Evolutionary conservation across 208 protist genomes (phyloP), one percentile per base, ranked within the genome.

Genomic region (Leptomonas pyrrhocoris): DNA sequence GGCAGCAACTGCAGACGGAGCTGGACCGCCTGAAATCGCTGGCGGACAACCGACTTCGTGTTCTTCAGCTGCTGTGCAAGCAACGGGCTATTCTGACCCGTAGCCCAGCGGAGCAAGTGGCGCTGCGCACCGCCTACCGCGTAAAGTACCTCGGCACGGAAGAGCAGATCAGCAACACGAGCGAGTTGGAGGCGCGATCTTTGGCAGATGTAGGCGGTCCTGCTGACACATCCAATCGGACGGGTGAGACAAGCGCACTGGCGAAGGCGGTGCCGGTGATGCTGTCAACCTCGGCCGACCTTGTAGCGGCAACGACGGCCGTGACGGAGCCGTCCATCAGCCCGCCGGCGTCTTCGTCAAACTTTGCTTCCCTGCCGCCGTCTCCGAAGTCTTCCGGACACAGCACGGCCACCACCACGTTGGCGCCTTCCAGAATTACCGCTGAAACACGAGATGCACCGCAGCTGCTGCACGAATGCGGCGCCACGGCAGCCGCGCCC

Each of bases 61-160:
- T 86, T 19, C 65, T 90, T 30, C 80, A 81, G 54, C 56, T 90
- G 34, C 66, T 90, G 38, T 84, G 77, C 66, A 87, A 90, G 67
- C 85, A 88, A 45, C 81, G 79, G 15, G 81, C 81, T 0, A 46
- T 90, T 9, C 56, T 86, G 30, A 72, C 42, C 38, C 66, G 76
- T 46, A 75, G 80, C n/a, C 50, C 79, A 28, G 49, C 81, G 23
- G 73, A 87, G 67, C 84, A 90, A 54, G 72, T 73, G 30, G 19
- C 30, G 18, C 45, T 90, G 38, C 69, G 84, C 7, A 69, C 62
- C 1, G 73, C 76, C 9, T 90, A 90, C 51, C 51, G 72, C 12
- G 50, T 51, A 49, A 78, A 75, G 48, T 83, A 83, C 68, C 64
- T 75, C 43, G 36, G 23, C 13, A 31, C 30, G 0, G 53, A 21